Base-by-base conservation (phyloP, 1,284 basidiomycete genomes). In the Rhodotorula mucilaginosa region DNA sequence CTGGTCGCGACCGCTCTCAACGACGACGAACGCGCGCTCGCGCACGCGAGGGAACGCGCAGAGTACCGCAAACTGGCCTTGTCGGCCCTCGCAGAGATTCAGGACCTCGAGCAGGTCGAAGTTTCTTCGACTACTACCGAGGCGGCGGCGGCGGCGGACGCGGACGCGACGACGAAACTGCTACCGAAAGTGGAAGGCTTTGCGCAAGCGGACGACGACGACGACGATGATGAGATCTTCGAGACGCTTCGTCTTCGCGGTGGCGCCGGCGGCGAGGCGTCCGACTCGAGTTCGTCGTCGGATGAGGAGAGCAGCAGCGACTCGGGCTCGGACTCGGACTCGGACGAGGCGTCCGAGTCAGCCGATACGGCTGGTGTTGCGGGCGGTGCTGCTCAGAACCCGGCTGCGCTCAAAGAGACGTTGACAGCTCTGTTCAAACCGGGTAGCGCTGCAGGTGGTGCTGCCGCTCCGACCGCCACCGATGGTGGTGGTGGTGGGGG, bases 341-440 rank as follows among this genome's bases (percentile, higher is more conserved):
- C 49, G 12, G 59, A 58, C 19, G 68, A 69, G 26, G 51, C 12
- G 19, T 39, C 34, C 61, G 44, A 6, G 26, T 56, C 44, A n/a
- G 44, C 39, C 3, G 31, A 52, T 19, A 13, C 47, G 15, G 31
- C 54, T 3, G 34, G 46, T 19, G 48, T 44, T 16, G 56, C 26
- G 16, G 57, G 26, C 26, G 26, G 34, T 8, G 34, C 34, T 13
- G 6, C 63, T 3, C 65, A 67, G 54, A 2, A n/a, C 16, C 26
- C 51, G 23, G 62, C 54, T 1, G 61, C 63, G 18, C 59, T 76
- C 23, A 71, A 74, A 48, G 69, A 72, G 21, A 71, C 69, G 60
- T 72, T 76, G 54, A 74, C 70, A 44, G 65, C 75, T 2, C 70
- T 72, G 39, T 73, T 73, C 57, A 69, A 70, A 21, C n/a, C 70